A percentile compares a stretch with the other conserved stretches of the same genome.
These are phyloP conservation scores for Mortierella antarctica DNA, from an alignment of 192 early-diverging fungal species.

Conservation along the genomic window DNA sequence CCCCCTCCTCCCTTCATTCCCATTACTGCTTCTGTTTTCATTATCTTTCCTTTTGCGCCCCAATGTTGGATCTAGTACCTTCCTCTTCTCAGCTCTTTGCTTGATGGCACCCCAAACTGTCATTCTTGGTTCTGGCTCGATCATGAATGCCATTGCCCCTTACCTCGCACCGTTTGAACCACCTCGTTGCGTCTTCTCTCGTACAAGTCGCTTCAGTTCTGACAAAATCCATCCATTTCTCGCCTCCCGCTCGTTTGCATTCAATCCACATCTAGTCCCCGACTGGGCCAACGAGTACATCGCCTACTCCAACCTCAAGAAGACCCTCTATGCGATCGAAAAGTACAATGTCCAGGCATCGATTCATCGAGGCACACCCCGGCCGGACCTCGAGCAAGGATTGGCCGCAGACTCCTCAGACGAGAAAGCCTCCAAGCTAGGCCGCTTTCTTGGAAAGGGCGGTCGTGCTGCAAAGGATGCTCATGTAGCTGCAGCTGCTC, in stretches of 20 bases:
- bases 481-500: constrained; percentile 6
- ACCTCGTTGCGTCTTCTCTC: background rate
- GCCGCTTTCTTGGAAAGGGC: constrained; percentile 17
- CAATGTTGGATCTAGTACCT: no score
- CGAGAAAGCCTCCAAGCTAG: constrained; percentile 24
- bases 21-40: no score
- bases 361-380: constrained; percentile 8
- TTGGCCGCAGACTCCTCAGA: background rate
- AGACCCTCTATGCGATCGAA: constrained; percentile 82
- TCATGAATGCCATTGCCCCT: no score
- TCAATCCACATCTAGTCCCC: constrained; percentile 60
- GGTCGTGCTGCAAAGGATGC: constrained; percentile 11
- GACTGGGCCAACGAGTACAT: constrained; percentile 86
- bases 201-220: background rate
- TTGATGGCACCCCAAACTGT: no score
- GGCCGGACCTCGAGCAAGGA: constrained; percentile 33
- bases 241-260: background rate
- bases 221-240: background rate
- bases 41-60: no score
- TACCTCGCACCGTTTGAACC: background rate
- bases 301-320: constrained; percentile 84
- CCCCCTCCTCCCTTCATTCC: no score
- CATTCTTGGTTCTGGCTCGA: no score
- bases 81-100: no score
- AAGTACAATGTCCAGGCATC: constrained; percentile 57